A percentile compares a stretch with the other conserved stretches of the same genome.
Conservation (phyloP, 202 grass and related monocot species). For the Bolboschoenoplectus hybrid region DNA sequence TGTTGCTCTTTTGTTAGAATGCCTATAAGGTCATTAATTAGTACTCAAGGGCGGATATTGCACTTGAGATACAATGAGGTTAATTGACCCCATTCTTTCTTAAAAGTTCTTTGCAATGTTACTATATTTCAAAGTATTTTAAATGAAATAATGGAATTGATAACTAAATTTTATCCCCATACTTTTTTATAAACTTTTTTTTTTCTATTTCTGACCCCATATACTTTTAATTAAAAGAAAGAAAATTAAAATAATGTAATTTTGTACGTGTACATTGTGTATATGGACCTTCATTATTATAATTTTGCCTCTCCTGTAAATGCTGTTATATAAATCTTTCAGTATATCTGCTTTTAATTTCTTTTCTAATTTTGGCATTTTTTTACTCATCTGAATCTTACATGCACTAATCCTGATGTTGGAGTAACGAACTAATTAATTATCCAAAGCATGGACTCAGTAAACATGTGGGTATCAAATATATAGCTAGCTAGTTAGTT, state of each 20-base stretch:
- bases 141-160: neutral
- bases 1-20: constrained; percentile 24
- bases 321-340: constrained; percentile 2
- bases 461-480: neutral
- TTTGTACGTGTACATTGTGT: neutral
- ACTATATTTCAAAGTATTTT: neutral
- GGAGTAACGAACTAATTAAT: neutral
- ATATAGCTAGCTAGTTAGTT: neutral
- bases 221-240: no score
- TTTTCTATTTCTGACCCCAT: no score
- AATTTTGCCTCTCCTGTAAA: no score
- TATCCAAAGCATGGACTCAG: neutral
- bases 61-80: neutral
- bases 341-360: neutral
- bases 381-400: constrained; percentile 2
- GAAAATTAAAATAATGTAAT: neutral
- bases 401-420: neutral
- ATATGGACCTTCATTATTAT: no score
- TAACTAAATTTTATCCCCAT: neutral
- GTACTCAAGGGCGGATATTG: neutral
- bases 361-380: neutral
- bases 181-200: no score
- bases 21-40: neutral
- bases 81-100: neutral
- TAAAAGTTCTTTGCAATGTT: neutral